Base-by-base conservation (phyloP, 768 basidiomycete genomes). In the Pluteus cervinus region DNA sequence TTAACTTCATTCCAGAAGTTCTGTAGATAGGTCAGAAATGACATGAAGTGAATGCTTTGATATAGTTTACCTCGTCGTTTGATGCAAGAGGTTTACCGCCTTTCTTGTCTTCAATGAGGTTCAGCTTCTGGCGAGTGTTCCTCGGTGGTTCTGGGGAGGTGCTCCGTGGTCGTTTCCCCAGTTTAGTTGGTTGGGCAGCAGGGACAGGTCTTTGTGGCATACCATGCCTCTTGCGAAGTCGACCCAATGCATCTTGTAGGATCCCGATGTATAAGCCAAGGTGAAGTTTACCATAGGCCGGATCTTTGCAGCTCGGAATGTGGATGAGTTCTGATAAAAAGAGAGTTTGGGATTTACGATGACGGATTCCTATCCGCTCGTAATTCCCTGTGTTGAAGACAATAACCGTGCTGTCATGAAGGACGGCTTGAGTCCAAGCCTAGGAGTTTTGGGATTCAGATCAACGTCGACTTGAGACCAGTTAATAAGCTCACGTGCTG, bases 361-460 rank as follows among this genome's bases (percentile, higher is more conserved):
- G 24, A 1, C 36, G 36, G 4, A 37, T n/a, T 37, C 36, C 36
- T 7, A 37, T 37, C 12, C 36, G 36, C 7, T 37, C 36, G 9
- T 37, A 37, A 28, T 20, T 25, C 5, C 36, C 36, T 10, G 25
- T 28, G 22, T 37, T n/a, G 23, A 37, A 37, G 10, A 37, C 8
- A 8, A 37, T 28, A 20, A 37, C 26, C 7, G 36, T 37, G 5
- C 17, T 26, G 23, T 37, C 36, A 10, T 16, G 9, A 7, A 16
- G n/a, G 3, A 20, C 23, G 15, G 24, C 26, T 14, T 28, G 18
- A 3, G 25, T 37, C 36, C 36, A 37, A 24, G 36, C 36, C 36
- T 37, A 15, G 14, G n/a, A n/a, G n/a, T n/a, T n/a, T n/a, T n/a
- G n/a, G n/a, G n/a, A n/a, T n/a, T n/a, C n/a, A n/a, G n/a, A n/a